Conservation (phyloP, 2,329 filamentous ascomycete genomes). For the Pseudomassariella vexata region DNA sequence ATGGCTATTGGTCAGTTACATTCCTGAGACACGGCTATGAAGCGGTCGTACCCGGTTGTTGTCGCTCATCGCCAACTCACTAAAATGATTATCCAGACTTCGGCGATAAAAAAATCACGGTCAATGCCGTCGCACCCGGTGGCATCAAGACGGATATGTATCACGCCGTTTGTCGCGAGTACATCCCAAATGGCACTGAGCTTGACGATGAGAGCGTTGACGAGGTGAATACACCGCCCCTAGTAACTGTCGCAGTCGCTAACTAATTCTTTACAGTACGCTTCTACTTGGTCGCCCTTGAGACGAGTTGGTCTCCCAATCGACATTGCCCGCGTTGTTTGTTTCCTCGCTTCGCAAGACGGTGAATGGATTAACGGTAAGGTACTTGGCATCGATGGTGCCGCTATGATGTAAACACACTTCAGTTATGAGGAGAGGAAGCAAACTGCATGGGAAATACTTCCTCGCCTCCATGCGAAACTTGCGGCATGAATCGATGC, state of each 20-base stretch:
- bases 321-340: conserved; percentile 62
- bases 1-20: conserved; percentile 58
- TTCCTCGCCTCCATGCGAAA: too few species aligned
- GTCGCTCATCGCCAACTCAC: background rate
- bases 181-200: conserved; percentile 52
- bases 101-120: conserved; percentile 61
- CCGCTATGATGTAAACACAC: conserved; percentile 13
- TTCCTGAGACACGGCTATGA: too few species aligned
- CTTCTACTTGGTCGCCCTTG: conserved; percentile 58
- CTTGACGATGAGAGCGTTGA: conserved; percentile 54
- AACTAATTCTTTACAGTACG: too few species aligned
- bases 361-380: conserved; percentile 40
- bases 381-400: conserved; percentile 10
- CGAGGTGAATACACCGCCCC: too few species aligned
- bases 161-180: conserved; percentile 58
- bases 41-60: too few species aligned
- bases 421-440: too few species aligned
- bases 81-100: conserved; percentile 50
- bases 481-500: too few species aligned
- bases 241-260: too few species aligned
- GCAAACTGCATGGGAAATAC: too few species aligned
- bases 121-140: conserved; percentile 62
- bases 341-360: conserved; percentile 42
- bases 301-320: conserved; percentile 62
- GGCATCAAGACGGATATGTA: conserved; percentile 67